Evolutionary conservation across 106 monocot species (phyloP), one percentile per base, ranked within the genome.

Genomic region (Platanthera zijinensis): DNA sequence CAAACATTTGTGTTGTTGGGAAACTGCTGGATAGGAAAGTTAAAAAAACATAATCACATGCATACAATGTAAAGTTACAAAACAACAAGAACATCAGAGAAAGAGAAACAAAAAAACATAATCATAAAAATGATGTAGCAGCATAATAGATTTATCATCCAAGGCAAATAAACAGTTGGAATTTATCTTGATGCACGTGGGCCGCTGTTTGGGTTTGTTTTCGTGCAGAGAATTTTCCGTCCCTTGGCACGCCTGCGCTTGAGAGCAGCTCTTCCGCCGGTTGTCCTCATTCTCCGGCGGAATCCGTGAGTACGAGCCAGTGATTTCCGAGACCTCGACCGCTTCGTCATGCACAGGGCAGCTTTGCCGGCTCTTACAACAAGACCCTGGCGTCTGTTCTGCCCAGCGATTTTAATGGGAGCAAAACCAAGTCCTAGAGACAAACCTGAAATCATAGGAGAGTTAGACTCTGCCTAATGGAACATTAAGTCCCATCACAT

Each of bases 251-350:
- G 87, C 39, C 95, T 80, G 28, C 95, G 83, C 52, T 79, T 80
- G 39, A 97, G 51, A 0, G 94, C 74, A 4, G 88, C 87, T 76
- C 93, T 87, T 50, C 97, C 97, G 14, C 80, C 71, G 14, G 94
- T 78, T 6, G 87, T 89, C 48, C 86, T 82, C 91, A 94, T 91
- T 77, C 97, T 75, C 61, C 86, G 73, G 3, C 87, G 85, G 79
- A 97, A 97, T 11, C 97, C 97, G 76, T 97, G 97, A 7, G 89
- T 91, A 9, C 93, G 83, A 50, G 97, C 93, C 56, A 97, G 94
- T 12, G 93, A 97, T 64, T 97, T 97, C 19, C 93, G 83, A 50
- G 96, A 96, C 57, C 96, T 87, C 1, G 74, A 82, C 68, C 97
- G 86, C 75, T 96, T 93, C 0, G 96, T 96, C 93, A 83, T 28